Base-by-base conservation (phyloP, 345 rosid species). In the Citrus hindsii region DNA sequence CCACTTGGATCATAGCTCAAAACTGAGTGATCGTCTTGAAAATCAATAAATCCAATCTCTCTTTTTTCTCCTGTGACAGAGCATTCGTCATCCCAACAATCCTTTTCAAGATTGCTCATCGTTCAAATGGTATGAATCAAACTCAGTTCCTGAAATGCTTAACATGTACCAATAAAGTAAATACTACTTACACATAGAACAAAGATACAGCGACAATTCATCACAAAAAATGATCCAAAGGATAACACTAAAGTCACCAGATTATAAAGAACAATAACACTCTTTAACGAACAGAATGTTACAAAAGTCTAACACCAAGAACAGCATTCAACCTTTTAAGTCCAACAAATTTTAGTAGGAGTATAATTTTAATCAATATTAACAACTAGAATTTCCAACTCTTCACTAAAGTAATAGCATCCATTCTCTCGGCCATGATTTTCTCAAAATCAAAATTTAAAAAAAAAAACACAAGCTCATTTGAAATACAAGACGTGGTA, bases 31-130 rank as follows among this genome's bases (percentile, higher is more conserved):
- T 87, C 87, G n/a, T 89, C 76, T 69, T 85, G 87, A 66, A 71
- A 79, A 75, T 90, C 91, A 66, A 86, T 82, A 71, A 81, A 90
- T 24, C 89, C 90, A 2, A 90, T 83, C 59, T 87, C 89, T 8
- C 86, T 90, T 75, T 85, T 88, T 22, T 87, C 90, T 37, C 86
- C 80, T 10, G 85, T 85, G 19, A 85, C 89, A 18, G 90, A 86
- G 74, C 48, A 82, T 12, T 84, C 86, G 19, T 84, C 91, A 55
- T 56, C 90, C 81, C 73, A 81, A 48, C 65, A 71, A 74, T 68
- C 61, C 21, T 62, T 75, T 40, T 76, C 67, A 53, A 59, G 0
- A 5, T 76, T 9, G 58, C 76, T 77, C 88, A 87, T 85, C 42
- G 2, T 65, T 42, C 35, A 4, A 69, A 13, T 22, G 79, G 73